Evolutionary conservation across 2,329 filamentous ascomycete species (phyloP), one percentile per base, ranked within the genome.

Genomic region (Onygenales sp.): DNA sequence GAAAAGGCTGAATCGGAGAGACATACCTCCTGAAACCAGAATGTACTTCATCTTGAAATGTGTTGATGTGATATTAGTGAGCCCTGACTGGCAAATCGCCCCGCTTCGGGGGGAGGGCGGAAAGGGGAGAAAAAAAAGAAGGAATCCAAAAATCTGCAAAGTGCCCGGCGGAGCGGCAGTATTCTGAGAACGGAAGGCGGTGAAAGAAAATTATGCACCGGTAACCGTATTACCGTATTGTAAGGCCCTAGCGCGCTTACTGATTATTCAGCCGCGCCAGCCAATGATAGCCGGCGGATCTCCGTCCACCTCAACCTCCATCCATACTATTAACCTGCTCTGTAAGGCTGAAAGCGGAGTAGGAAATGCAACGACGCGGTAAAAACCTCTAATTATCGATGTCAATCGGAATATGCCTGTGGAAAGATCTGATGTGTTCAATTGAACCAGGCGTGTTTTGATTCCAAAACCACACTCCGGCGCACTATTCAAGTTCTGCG

Each of bases 1-100:
- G 21, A 34, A 17, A 8, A 44, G 21, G 39, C 8, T 42, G 17
- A 17, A 11, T n/a, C 4, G 31, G 31, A 14, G 39, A 58, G 46
- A 69, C 75, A 74, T 71, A 86, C 85, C 86, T 78, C 86, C 86
- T 62, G 85, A 87, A 61, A 89, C 85, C 61, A 89, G 77, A 71
- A 90, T 84, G 77, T 88, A 88, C 76, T 88, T 88, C 86, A 89
- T 90, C 65, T 74, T 82, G 63, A 61, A 40, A 4, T 13, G 7
- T 49, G 46, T 31, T 39, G 21, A 49, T 27, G 34, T 40, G 34
- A 36, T 40, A 49, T 32, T 27, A 31, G 39, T n/a, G 33, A 40
- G 33, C 34, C 46, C 46, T 39, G 21, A 39, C 34, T 40, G 34
- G 34, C 46, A 49, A 49, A 39, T 37, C 46, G 46, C 46, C 46